Conservation (phyloP, 2,329 filamentous ascomycete species). For the Claviceps humidiphila region DNA sequence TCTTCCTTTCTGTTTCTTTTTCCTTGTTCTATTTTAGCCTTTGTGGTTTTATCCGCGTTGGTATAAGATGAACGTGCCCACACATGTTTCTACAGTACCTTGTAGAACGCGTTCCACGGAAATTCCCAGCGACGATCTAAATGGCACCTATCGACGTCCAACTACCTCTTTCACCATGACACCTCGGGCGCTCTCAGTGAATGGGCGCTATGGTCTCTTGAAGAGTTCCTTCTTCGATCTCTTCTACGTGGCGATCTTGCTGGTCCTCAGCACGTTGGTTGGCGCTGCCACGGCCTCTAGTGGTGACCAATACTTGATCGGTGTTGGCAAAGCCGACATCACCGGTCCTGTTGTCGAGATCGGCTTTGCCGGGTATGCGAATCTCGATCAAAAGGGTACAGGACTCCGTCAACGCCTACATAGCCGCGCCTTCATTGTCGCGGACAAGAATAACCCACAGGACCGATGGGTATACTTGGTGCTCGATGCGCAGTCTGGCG, state of each 20-base stretch:
- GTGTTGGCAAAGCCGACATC: slow-evolving; percentile 45
- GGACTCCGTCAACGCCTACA: slow-evolving; percentile 81
- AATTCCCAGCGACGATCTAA: no score
- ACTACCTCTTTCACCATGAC: not conserved
- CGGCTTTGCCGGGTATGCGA: slow-evolving; percentile 85
- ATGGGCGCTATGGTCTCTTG: not conserved
- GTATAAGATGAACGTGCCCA: no score
- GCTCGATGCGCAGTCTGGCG: slow-evolving; percentile 74
- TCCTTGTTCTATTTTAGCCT: no score
- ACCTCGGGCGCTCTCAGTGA: not conserved
- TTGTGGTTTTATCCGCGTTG: no score
- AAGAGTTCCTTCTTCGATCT: slow-evolving; percentile 5
- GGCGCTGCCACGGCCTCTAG: not conserved
- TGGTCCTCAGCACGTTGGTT: not conserved
- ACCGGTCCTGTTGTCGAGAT: slow-evolving; percentile 75
- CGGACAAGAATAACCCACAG: slow-evolving; percentile 46
- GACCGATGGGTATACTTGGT: slow-evolving; percentile 80
- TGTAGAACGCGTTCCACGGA: no score
- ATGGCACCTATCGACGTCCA: not conserved
- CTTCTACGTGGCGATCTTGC: slow-evolving; percentile 1
- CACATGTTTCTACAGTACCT: no score
- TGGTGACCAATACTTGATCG: slow-evolving; percentile 33
- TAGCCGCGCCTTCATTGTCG: slow-evolving; percentile 80
- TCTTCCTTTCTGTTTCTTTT: no score
- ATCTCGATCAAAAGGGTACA: slow-evolving; percentile 66